These are phyloP conservation scores for Brassica juncea DNA, from an alignment of 345 rosid species.

Conservation along the genomic window DNA sequence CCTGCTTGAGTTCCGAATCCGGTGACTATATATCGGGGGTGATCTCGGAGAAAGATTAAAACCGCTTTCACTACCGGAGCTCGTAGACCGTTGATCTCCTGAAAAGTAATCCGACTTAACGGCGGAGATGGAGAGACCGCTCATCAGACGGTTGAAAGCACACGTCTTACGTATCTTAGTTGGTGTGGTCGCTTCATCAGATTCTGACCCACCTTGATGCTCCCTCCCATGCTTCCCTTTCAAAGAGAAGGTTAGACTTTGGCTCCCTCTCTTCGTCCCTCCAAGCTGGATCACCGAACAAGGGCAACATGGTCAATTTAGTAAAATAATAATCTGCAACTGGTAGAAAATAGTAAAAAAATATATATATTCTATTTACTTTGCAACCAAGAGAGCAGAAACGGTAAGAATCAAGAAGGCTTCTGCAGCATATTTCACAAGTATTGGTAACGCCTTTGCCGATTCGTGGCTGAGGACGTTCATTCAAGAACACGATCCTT, in stretches of 20 bases:
- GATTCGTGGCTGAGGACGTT: constrained; percentile 85
- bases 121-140: constrained; percentile 52
- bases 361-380: constrained; percentile 12
- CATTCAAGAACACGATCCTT: constrained; percentile 83
- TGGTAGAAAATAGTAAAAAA: not conserved
- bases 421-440: constrained; percentile 78
- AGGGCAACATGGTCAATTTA: constrained; percentile 1
- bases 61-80: constrained; percentile 65
- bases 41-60: constrained; percentile 58
- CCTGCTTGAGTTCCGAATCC: constrained; percentile 54
- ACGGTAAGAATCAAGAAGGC: constrained; percentile 89
- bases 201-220: constrained; percentile 54
- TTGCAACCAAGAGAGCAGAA: constrained; percentile 96
- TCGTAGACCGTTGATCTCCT: constrained; percentile 44
- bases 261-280: constrained; percentile 65
- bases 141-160: constrained; percentile 62
- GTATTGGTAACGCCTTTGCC: constrained; percentile 92
- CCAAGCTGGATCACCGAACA: constrained; percentile 52
- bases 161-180: constrained; percentile 61
- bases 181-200: constrained; percentile 71
- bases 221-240: constrained; percentile 53
- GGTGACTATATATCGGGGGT: constrained; percentile 60
- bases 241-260: constrained; percentile 58
- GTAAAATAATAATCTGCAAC: not conserved
- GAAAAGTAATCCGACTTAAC: constrained; percentile 32